Percentiles rank a stretch among this genome's conserved stretches.
phyloP scores from a whole-genome alignment of 148 eudicot species.

The Heliamphora exappendiculata region DNA sequence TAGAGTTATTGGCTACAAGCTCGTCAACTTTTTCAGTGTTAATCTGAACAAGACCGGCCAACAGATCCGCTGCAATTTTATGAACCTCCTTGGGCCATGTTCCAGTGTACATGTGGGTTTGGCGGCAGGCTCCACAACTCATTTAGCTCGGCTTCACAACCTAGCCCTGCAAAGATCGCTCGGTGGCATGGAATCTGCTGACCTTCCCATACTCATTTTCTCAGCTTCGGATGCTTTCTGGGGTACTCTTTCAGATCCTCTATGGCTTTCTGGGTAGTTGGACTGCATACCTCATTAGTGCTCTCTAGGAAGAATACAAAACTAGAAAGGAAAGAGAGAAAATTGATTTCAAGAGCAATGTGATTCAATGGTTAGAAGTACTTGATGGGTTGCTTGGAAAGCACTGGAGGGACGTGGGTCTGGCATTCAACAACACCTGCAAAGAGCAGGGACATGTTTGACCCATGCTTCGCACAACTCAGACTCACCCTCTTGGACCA shows the following conservation, averaged over 20 bases:
- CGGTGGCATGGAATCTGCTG: constrained; percentile 90
- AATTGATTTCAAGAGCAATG: constrained; percentile 87
- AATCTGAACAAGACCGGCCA: constrained; percentile 78
- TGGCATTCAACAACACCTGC: constrained; percentile 93
- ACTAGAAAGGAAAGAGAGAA: constrained; percentile 91
- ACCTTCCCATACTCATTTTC: constrained; percentile 97
- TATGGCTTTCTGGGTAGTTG: constrained; percentile 88
- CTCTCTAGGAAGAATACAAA: constrained; percentile 84
- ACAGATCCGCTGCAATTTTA: constrained; percentile 78
- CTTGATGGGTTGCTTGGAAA: constrained; percentile 90
- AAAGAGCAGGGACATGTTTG: no score
- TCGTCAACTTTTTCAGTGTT: constrained; percentile 92
- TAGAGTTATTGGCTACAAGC: constrained; percentile 91
- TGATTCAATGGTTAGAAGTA: constrained; percentile 99
- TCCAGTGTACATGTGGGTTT: constrained; percentile 95
- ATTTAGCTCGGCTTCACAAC: no score
- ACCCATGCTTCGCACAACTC: no score
- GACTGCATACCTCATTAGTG: constrained; percentile 90
- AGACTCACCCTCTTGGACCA: no score
- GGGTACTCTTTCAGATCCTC: constrained; percentile 69
- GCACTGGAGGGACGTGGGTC: constrained; percentile 94
- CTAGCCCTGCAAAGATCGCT: no score
- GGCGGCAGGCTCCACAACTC: constrained; percentile 87
- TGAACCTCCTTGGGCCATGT: constrained; percentile 99
- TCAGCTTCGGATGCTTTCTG: constrained; percentile 83